Evolutionary conservation across 2,329 filamentous ascomycete genomes (phyloP).

Genomic region (Verticillium isaacii): DNA sequence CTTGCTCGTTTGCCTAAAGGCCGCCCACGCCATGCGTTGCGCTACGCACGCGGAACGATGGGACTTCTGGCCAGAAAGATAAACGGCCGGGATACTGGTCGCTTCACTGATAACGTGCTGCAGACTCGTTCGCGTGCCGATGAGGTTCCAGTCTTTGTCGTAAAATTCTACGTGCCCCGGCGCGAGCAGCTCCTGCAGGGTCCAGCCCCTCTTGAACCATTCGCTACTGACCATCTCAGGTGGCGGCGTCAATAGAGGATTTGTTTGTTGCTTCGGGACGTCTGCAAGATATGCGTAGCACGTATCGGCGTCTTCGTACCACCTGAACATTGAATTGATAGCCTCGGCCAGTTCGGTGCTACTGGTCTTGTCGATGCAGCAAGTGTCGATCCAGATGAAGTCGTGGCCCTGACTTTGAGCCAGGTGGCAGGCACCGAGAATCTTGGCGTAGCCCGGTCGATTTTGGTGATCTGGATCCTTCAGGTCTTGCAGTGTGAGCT

Average conservation of each 20-base stretch:
- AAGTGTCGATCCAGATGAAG: conserved; percentile 3
- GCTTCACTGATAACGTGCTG: conserved; percentile 2
- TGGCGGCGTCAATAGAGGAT: neutral
- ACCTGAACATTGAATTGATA: conserved; percentile 14
- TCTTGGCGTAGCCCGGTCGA: conserved; percentile 9
- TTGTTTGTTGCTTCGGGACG: neutral
- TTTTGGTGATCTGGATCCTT: neutral
- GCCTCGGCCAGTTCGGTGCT: conserved; percentile 2
- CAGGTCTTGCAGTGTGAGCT: conserved; percentile 8
- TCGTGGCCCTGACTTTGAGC: neutral
- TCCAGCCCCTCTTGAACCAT: conserved; percentile 2
- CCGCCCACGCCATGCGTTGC: conserved; percentile 25
- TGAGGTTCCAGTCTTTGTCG: conserved; percentile 12
- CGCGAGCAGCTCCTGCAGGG: conserved; percentile 13
- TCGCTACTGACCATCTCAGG: neutral
- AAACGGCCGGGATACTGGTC: neutral
- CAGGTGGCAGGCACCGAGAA: conserved; percentile 8
- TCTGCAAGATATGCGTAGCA: conserved; percentile 16
- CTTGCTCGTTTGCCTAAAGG: conserved; percentile 16
- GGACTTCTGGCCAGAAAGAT: neutral
- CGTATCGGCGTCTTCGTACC: conserved; percentile 12
- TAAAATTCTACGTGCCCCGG: conserved; percentile 16
- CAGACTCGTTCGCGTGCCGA: conserved; percentile 11
- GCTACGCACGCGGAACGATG: conserved; percentile 10
- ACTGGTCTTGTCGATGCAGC: conserved; percentile 3